Evolutionary conservation across 495 filamentous ascomycete species (phyloP), one percentile per base, ranked within the genome.

Genomic region (Aspergillus campestris): DNA sequence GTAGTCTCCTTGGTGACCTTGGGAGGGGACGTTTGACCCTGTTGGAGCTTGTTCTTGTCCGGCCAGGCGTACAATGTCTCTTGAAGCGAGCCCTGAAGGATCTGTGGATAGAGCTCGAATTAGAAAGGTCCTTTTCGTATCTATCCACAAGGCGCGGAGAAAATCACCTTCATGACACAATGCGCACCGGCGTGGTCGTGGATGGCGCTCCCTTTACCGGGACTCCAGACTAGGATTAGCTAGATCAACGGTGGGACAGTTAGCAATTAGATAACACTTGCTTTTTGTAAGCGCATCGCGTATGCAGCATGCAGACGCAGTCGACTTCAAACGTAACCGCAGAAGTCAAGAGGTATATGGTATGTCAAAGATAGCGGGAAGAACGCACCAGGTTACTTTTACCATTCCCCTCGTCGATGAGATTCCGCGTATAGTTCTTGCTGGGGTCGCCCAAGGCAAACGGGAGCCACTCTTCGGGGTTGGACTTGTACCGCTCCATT

Each of bases 171-270:
- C 77, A 80, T 80, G 30, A 80, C 65, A 44, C 87, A 92, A 55
- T 90, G 86, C 18, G 87, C 83, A 55, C 87, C 81, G 50, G 86
- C 84, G 61, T 92, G 87, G 56, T 96, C 90, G 62, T 96, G 90
- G 48, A 95, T 85, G 1, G 80, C 79, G 56, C 82, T 89, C 14
- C 79, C 79, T 63, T 87, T 87, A n/a, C 87, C 85, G 13, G 90
- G 90, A 9, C 76, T 83, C 90, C 90, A 96, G n/a, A 95, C 90
- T 8, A 96, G 75, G 13, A 96, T 79, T 38, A 95, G 74, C 79
- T 91, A 39, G 30, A n/a, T n/a, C n/a, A n/a, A n/a, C 8, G 31
- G 12, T 14, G 31, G 3, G 8, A 3, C 4, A 30, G 18, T 38
- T 12, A 8, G 15, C 6, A 30, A 30, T 8, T 40, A 40, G n/a